Base-by-base conservation (phyloP, 495 filamentous ascomycete genomes). In the Talaromyces proteolyticus region DNA sequence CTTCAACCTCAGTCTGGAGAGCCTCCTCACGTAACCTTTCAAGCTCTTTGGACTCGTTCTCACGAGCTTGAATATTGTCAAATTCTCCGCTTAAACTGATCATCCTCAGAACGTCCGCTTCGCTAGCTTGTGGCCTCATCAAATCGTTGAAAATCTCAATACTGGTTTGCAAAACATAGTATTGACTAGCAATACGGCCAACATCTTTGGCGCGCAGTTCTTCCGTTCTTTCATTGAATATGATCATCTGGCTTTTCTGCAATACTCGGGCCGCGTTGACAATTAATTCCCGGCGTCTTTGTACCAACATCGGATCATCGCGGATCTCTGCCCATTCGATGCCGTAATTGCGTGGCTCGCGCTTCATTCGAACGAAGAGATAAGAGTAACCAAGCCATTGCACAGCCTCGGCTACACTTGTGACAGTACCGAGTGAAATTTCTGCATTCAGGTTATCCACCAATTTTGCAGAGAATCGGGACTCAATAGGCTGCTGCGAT, bases 311-410 rank as follows among this genome's bases (percentile, higher is more conserved):
- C 14, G 89, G 91, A 59, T 99, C 93, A 57, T 96, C 85, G 18
- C 79, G 74, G 34, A 86, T 85, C 67, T 97, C 93, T n/a, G 85
- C 73, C 84, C 84, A 96, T 42, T 94, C 89, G 48, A 99, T 96
- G n/a, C 91, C 94, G 62, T 99, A 99, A 6, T 84, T 79, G 50
- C 92, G 80, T 1, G 91, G 94, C 57, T 90, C 95, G 39, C 85
- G 82, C 61, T 87, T 82, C 93, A 97, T 97, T 25, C 93, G 85
- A 37, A 97, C 92, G 56, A 92, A 97, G 3, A 99, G 77, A 61
- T 97, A 99, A 2, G 92, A 96, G 63, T 99, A 97, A 11, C 93
- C 91, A 10, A 99, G 82, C 93, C 93, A 99, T 58, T 92, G 87
- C 0, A 96, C 90, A 4, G 86, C 93, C 65, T 99, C 93, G 10